Evolutionary conservation across 108 stramenopile species (phyloP), one percentile per base, ranked within the genome.

Genomic region (Schizochytrium sp.): DNA sequence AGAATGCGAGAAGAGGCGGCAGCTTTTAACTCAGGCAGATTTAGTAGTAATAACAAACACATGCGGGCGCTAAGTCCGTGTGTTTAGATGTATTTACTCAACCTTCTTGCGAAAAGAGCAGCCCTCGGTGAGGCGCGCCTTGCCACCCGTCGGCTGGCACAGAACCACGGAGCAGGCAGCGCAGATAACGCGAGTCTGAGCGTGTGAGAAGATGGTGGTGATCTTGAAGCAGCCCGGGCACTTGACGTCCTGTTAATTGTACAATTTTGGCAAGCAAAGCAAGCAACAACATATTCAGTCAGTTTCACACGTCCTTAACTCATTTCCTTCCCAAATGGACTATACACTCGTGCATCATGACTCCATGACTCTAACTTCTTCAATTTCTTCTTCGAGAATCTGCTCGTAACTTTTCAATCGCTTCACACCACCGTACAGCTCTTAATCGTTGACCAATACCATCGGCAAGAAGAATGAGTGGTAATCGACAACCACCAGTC

Each of bases 201-300:
- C 96, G 88, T 98, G 96, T 89, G 93, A 95, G 92, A 96, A 96
- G 57, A 96, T 96, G 72, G 97, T 96, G 88, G 96, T 96, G 92
- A 99, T 99, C 94, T 98, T 97, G 95, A 98, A 98, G 96, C 99
- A 99, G 89, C 98, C 98, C 41, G 98, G 98, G 92, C 99, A 99
- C 92, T 99, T 98, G 88, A 99, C 98, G 89, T 99, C 99, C 64
- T 69, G 64, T 69, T 69, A 0, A 13, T 69, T 44, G 15, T 69
- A 38, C 40, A n/a, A 1, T 1, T 44, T 44, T 8, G 44, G 64
- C 64, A 69, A 0, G 44, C 1, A 60, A 1, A 60, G 1, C 17
- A 60, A 60, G 28, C 17, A 60, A 60, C 19, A 1, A 60, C 28
- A n/a, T 38, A 69, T 38, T 10, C 64, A 7, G 64, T 69, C 64